phyloP scores from a whole-genome alignment of 352 stramenopile species.

The Globisporangium heterothallicum region DNA sequence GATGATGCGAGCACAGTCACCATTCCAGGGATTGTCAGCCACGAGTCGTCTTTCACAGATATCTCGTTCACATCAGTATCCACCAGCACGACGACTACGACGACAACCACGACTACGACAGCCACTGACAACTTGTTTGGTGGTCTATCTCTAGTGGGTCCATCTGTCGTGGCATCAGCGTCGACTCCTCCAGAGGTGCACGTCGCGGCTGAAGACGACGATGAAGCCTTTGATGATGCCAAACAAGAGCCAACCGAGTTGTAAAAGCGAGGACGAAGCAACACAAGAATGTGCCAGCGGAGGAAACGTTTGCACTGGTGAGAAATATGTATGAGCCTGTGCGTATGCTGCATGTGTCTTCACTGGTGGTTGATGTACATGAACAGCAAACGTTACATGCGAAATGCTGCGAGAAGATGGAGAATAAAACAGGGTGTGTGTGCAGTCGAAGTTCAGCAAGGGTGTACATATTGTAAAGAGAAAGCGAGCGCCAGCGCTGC shows the following conservation, averaged over 20 bases:
- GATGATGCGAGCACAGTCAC: conserved; percentile 10
- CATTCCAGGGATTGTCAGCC: conserved; percentile 5
- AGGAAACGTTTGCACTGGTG: background rate
- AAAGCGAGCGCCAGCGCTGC: too few relatives aligned
- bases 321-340: too few relatives aligned
- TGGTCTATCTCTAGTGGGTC: conserved; percentile 10
- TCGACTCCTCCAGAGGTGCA: background rate
- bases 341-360: too few relatives aligned
- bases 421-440: too few relatives aligned
- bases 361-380: conserved; percentile 6
- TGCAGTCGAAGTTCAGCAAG: too few relatives aligned
- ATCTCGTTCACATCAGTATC: conserved; percentile 15
- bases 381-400: conserved; percentile 2
- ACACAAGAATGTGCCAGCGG: background rate
- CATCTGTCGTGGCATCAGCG: background rate
- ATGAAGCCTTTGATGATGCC: conserved; percentile 6
- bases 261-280: background rate
- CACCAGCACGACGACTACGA: background rate
- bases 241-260: conserved; percentile 12
- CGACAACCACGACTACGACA: background rate
- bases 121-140: conserved; percentile 12
- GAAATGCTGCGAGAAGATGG: too few relatives aligned
- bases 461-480: too few relatives aligned
- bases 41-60: conserved; percentile 16
- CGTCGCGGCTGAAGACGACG: background rate